Evolutionary conservation across 805 yeast genomes (phyloP).

Genomic region (Cyberlindnera euphorbiiphila): DNA sequence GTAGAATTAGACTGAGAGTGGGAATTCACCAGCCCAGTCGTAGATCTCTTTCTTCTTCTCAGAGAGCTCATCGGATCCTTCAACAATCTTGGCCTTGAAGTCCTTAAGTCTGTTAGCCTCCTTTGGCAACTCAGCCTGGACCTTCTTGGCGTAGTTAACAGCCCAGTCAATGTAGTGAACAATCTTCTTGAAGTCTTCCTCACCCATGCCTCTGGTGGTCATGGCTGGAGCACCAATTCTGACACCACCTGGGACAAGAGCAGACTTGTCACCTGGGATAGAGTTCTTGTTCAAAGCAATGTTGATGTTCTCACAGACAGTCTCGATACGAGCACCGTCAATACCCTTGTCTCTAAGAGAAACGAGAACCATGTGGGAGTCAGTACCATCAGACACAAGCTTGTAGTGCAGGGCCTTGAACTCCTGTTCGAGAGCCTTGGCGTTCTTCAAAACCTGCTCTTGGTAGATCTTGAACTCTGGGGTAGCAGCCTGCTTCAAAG

Average conservation of each 20-base stretch:
- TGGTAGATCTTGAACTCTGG: constrained; percentile 90
- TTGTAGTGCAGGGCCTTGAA: constrained; percentile 61
- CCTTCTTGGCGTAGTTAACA: constrained; percentile 66
- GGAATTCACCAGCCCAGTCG: constrained; percentile 89
- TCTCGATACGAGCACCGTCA: constrained; percentile 96
- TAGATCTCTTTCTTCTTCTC: constrained; percentile 73
- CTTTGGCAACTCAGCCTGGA: constrained; percentile 78
- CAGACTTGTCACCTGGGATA: constrained; percentile 94
- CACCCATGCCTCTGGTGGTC: constrained; percentile 96
- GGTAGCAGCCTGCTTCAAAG: constrained; percentile 84
- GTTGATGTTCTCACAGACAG: constrained; percentile 82
- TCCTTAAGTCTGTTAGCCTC: constrained; percentile 95
- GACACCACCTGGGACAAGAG: constrained; percentile 92
- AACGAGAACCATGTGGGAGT: constrained; percentile 86
- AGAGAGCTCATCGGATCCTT: constrained; percentile 65
- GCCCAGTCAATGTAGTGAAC: constrained; percentile 79
- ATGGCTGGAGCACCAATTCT: constrained; percentile 98
- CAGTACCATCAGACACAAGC: constrained; percentile 91
- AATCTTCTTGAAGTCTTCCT: constrained; percentile 77
- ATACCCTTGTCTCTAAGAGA: constrained; percentile 70
- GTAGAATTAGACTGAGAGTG: constrained; percentile 49
- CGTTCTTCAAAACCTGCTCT: constrained; percentile 75
- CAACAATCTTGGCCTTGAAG: constrained; percentile 78
- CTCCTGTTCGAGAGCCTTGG: constrained; percentile 69
- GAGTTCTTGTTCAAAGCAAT: constrained; percentile 96